Percentiles rank a stretch among this genome's conserved stretches.
phyloP scores from a whole-genome alignment of 2,329 filamentous ascomycete genomes.

The Fusarium annulatum region DNA sequence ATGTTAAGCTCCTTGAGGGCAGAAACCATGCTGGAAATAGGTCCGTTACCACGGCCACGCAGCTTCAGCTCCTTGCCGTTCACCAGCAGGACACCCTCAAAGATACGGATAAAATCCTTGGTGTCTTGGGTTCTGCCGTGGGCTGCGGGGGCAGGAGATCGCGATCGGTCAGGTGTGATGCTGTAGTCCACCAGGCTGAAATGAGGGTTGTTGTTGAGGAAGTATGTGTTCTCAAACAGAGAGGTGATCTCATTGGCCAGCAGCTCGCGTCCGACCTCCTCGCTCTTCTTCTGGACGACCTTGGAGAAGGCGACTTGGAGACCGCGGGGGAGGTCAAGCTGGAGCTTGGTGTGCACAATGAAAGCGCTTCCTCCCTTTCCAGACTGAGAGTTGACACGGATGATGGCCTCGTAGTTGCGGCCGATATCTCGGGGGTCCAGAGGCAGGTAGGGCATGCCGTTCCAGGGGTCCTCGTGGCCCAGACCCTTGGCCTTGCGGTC shows the following conservation, averaged over 20 bases:
- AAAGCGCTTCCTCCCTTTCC: conserved; percentile 95
- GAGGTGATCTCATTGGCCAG: conserved; percentile 84
- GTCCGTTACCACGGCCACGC: conserved; percentile 85
- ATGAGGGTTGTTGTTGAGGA: conserved; percentile 82
- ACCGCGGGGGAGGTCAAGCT: conserved; percentile 91
- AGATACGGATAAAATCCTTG: conserved; percentile 81
- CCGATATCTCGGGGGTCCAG: conserved; percentile 94
- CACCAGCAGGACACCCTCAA: conserved; percentile 85
- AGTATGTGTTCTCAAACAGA: conserved; percentile 91
- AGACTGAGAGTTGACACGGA: conserved; percentile 95
- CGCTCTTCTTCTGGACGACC: conserved; percentile 84
- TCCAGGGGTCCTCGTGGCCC: conserved; percentile 76
- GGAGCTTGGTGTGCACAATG: conserved; percentile 89
- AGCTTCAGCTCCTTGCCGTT: conserved; percentile 84
- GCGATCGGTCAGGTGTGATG: conserved; percentile 85
- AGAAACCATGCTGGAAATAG: conserved; percentile 87
- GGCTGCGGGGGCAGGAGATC: conserved; percentile 75
- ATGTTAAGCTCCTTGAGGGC: conserved; percentile 83
- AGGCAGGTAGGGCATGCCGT: conserved; percentile 85
- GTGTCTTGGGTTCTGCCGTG: conserved; percentile 80
- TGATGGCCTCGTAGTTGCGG: conserved; percentile 96
- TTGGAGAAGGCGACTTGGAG: conserved; percentile 92
- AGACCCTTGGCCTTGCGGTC: conserved; percentile 70
- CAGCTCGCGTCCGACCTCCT: conserved; percentile 84
- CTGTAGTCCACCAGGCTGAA: conserved; percentile 92